These are phyloP conservation scores for Syncephalis plumigaleata DNA, from an alignment of 371 early-diverging fungal species.

Conservation along the genomic window DNA sequence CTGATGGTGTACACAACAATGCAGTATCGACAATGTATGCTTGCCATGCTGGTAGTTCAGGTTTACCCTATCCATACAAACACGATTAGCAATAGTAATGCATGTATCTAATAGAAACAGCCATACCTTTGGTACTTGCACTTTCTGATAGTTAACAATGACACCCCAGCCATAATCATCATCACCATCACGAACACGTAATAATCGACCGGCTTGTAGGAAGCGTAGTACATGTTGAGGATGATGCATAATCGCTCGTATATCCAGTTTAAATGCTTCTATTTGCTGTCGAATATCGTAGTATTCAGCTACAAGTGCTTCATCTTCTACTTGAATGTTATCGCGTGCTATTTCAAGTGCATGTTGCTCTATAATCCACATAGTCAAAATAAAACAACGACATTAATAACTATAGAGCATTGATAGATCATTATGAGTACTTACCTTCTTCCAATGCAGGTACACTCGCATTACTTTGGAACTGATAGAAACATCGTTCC, in stretches of 20 bases:
- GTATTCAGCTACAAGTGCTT: constrained; percentile 49
- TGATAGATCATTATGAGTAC: neutral
- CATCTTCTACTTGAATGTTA: constrained; percentile 39
- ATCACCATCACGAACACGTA: constrained; percentile 38
- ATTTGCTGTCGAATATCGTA: constrained; percentile 63
- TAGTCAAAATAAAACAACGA: constrained; percentile 5
- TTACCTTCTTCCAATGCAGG: constrained; percentile 44
- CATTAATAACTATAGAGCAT: neutral
- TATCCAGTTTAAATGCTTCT: constrained; percentile 36
- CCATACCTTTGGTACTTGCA: constrained; percentile 9
- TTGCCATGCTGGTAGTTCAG: too few species aligned
- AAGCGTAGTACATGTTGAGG: constrained; percentile 66
- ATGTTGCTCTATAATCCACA: constrained; percentile 21
- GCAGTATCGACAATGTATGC: too few species aligned
- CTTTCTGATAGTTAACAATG: constrained; percentile 42
- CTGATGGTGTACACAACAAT: too few species aligned
- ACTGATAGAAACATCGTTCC: constrained; percentile 91
- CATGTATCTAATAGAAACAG: constrained; percentile 30
- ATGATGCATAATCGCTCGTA: constrained; percentile 63
- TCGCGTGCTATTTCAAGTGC: constrained; percentile 36
- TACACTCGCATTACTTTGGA: constrained; percentile 75
- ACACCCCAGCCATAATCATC: constrained; percentile 92
- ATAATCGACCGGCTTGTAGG: constrained; percentile 76
- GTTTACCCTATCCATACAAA: too few species aligned
- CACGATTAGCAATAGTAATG: constrained; percentile 18